A percentile compares a stretch with the other conserved stretches of the same genome.
These are phyloP conservation scores for Ceratonia siliqua DNA, from an alignment of 306 rosid genomes.

Conservation along the genomic window DNA sequence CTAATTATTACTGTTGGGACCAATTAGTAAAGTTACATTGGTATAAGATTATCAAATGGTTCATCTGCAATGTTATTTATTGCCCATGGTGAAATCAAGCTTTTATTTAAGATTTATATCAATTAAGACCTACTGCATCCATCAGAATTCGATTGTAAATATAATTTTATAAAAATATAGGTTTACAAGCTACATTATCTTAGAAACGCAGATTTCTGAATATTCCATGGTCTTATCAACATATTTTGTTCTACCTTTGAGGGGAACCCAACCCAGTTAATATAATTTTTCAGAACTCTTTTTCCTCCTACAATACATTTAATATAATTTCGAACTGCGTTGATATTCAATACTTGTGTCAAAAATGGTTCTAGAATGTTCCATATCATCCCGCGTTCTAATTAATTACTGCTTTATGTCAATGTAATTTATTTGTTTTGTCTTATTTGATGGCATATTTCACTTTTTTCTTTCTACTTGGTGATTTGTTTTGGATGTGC, in stretches of 20 bases:
- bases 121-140: background rate
- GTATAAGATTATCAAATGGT: background rate
- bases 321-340: background rate
- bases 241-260: background rate
- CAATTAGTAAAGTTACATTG: background rate
- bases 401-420: background rate
- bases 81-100: background rate
- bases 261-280: background rate
- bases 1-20: background rate
- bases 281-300: background rate
- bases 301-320: background rate
- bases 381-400: background rate
- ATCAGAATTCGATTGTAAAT: background rate
- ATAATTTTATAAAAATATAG: background rate
- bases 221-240: background rate
- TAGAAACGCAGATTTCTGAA: conserved; percentile 15
- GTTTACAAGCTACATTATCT: conserved; percentile 4
- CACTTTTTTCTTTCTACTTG: background rate
- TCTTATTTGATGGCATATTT: background rate
- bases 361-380: background rate
- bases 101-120: background rate
- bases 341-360: background rate
- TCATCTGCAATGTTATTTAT: conserved; percentile 14
- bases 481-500: background rate
- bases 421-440: background rate